phyloP scores from a whole-genome alignment of 768 basidiomycete species.

The Candolleomyces aberdarensis region DNA sequence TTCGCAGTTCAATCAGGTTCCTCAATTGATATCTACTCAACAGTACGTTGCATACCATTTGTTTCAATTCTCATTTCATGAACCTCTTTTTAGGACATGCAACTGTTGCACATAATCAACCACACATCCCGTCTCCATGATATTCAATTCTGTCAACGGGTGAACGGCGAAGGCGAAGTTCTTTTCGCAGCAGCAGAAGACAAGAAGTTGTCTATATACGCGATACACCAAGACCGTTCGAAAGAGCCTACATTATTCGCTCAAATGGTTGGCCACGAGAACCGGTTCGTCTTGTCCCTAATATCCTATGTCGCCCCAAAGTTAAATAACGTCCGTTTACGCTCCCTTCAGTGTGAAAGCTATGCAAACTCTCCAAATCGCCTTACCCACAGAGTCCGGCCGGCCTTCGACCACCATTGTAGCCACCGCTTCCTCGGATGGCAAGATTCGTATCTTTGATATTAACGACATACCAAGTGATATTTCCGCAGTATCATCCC shows the following conservation, averaged over 20 bases:
- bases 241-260: constrained; percentile 59
- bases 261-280: constrained; percentile 74
- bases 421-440: constrained; percentile 87
- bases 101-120: constrained; percentile 62
- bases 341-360: constrained; percentile 66
- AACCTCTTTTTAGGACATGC: constrained; percentile 64
- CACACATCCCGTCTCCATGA: constrained; percentile 87
- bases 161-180: constrained; percentile 57
- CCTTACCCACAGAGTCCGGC: constrained; percentile 41
- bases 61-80: not conserved
- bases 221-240: constrained; percentile 44
- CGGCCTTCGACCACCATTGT: constrained; percentile 55
- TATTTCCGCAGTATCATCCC: constrained; percentile 3
- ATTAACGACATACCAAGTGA: constrained; percentile 45
- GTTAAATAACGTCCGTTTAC: not conserved
- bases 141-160: constrained; percentile 67
- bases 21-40: constrained; percentile 79
- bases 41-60: constrained; percentile 41
- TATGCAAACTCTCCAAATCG: constrained; percentile 61
- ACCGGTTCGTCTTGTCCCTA: constrained; percentile 54
- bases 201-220: constrained; percentile 80
- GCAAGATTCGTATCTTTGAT: constrained; percentile 77
- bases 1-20: constrained; percentile 79
- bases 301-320: not conserved
- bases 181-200: constrained; percentile 88